Evolutionary conservation across 2,329 filamentous ascomycete species (phyloP), one percentile per base, ranked within the genome.

Genomic region (Colletotrichum gigasporum): DNA sequence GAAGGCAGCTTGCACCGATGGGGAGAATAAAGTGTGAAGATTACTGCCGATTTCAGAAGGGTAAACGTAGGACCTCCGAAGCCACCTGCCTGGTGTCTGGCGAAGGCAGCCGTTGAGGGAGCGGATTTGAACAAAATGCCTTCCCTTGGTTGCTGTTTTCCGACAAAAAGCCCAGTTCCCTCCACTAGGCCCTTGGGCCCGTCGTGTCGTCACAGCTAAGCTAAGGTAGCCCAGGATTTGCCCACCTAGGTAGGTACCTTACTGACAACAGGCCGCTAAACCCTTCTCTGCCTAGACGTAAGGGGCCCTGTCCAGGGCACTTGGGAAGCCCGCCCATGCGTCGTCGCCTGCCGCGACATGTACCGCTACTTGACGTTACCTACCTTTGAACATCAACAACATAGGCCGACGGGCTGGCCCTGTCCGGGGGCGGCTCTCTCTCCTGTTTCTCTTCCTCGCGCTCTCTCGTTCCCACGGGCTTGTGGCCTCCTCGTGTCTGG

Each of bases 211-310:
- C 61, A 64, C 61, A 54, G 34, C 53, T 51, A 58, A 56, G 16
- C 61, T 32, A 32, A 41, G 48, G 44, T 64, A 58, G 61, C 22
- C 61, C 26, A 32, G 47, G 48, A 50, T 64, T 35, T 45, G 41
- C 16, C 48, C n/a, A n/a, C n/a, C n/a, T n/a, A n/a, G n/a, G n/a
- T n/a, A n/a, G n/a, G n/a, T n/a, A n/a, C n/a, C n/a, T n/a, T 44
- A 61, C 28, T 55, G 61, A 64, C 61, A 64, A 61, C 61, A 54
- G 41, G 20, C 61, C 56, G 42, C 61, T 64, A 64, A 61, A n/a
- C 61, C 48, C 18, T 44, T 61, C 26, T 41, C 30, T 5, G 48
- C 20, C 56, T 64, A 64, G 61, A 28, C 28, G 56, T 34, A 64
- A 55, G 56, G 61, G 56, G 48, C 61, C 61, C 47, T 22, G 41